Evolutionary conservation across 2,329 filamentous ascomycete genomes (phyloP).

Genomic region (Chrysoporthe cubensis): DNA sequence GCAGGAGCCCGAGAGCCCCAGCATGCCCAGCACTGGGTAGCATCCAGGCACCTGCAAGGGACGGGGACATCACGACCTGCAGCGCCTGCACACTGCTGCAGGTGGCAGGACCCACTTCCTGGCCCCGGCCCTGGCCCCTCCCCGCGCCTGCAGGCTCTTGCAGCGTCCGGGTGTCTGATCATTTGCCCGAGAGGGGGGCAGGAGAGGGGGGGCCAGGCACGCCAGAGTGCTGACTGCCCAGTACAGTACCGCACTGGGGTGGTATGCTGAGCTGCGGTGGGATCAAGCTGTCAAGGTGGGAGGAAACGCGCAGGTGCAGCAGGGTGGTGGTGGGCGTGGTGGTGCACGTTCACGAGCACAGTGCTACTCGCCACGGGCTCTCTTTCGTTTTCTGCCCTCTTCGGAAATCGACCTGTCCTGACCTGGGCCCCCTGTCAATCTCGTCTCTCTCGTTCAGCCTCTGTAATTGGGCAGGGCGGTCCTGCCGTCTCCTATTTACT

Average conservation of each 20-base stretch:
- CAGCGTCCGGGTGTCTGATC: slow-evolving; percentile 6
- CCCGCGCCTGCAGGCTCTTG: background rate
- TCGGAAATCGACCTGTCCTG: slow-evolving; percentile 7
- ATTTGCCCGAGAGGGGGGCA: background rate
- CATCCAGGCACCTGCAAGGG: slow-evolving; percentile 10
- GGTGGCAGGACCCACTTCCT: background rate
- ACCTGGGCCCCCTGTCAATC: slow-evolving; percentile 16
- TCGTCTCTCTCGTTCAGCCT: background rate
- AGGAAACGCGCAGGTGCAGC: slow-evolving; percentile 4
- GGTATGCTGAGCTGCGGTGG: too few relatives aligned
- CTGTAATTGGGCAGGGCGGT: slow-evolving; percentile 10
- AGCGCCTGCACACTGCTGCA: slow-evolving; percentile 7
- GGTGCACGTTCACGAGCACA: background rate
- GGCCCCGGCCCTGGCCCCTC: background rate
- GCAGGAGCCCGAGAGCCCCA: background rate
- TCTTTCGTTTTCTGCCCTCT: slow-evolving; percentile 4
- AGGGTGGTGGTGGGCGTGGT: too few relatives aligned
- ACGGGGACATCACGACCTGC: slow-evolving; percentile 12
- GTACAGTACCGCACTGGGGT: too few relatives aligned
- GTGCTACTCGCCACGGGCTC: background rate
- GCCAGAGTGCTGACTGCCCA: background rate
- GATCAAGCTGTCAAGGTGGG: background rate
- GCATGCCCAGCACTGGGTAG: background rate
- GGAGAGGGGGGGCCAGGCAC: background rate
- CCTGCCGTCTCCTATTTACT: slow-evolving; percentile 27